These are phyloP conservation scores for Arachis monticola DNA, from an alignment of 331 rosid genomes.

Conservation along the genomic window DNA sequence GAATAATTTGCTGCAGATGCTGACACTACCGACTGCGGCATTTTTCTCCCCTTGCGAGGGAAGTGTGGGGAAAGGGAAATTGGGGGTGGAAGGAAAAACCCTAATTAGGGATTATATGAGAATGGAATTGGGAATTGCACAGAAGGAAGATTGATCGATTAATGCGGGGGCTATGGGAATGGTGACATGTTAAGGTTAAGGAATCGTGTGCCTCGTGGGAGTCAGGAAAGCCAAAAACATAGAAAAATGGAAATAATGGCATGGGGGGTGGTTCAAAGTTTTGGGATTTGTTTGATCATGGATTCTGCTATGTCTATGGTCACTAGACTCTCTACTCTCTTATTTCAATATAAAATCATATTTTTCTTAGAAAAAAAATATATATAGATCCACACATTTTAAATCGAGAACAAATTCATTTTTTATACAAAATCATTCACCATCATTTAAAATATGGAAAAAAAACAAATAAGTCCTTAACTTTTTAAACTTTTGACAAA, in stretches of 20 bases:
- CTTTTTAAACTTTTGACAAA: background rate
- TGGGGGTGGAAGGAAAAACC: slow-evolving; percentile 38
- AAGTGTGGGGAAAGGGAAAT: background rate
- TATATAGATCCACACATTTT: too few species aligned
- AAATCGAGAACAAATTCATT: too few species aligned
- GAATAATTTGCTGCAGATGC: slow-evolving; percentile 36
- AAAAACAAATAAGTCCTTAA: too few species aligned
- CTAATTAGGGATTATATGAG: slow-evolving; percentile 32
- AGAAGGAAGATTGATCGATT: background rate
- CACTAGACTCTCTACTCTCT: too few species aligned
- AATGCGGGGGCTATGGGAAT: background rate
- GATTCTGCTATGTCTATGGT: too few species aligned
- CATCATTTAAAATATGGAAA: too few species aligned
- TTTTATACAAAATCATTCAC: too few species aligned
- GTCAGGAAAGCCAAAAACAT: too few species aligned
- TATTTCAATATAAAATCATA: too few species aligned
- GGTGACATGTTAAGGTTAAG: background rate
- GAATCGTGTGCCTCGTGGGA: background rate
- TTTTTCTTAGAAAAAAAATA: too few species aligned
- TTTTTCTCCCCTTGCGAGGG: slow-evolving; percentile 13
- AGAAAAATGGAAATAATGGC: too few species aligned
- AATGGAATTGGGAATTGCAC: background rate
- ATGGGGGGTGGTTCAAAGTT: background rate
- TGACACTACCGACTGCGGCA: slow-evolving; percentile 46
- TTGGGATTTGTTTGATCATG: background rate